Evolutionary conservation across 768 basidiomycete genomes (phyloP), one percentile per base, ranked within the genome.

Genomic region (Sistotremastrum suecicum): DNA sequence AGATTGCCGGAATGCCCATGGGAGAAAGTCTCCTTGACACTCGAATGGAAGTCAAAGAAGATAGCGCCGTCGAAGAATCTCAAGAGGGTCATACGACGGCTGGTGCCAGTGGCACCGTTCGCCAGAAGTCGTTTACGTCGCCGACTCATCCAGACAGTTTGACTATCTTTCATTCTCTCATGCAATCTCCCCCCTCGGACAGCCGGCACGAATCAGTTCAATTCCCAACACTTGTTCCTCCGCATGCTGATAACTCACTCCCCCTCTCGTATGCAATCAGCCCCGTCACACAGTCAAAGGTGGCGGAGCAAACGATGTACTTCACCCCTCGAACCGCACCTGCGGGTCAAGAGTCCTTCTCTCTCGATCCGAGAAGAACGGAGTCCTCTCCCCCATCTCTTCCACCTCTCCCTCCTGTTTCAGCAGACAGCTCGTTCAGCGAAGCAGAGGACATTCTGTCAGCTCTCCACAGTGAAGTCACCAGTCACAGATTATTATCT

Each of bases 1-100:
- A 74, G 20, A 55, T 76, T 31, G 70, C 75, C 0, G 51, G 61
- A 6, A 72, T 75, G 43, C 67, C 72, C 3, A 40, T 56, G 30
- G 50, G 54, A 31, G 50, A 50, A 1, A 53, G 59, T 7, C 43
- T 68, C 3, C 59, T 63, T 1, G 66, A 68, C 44, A 55, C 53
- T 30, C 64, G 66, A 2, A 58, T 67, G 31, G 67, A 69, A 47
- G 48, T 68, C 1, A 53, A 58, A 8, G 63, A 65, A 1, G 51
- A 20, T 20, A 20, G 20, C 20, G 20, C 20, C 20, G 20, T 48
- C 1, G 59, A 59, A 28, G 55, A 49, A n/a, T 53, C 55, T 7
- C 11, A 44, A 12, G 11, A 34, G 33, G 29, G 29, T 10, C 32
- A 39, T 7, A 40, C 9, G 29, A 40, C 4, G 33, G 11, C 31